A percentile compares a stretch with the other conserved stretches of the same genome.
Conservation (phyloP, 1,284 basidiomycete species). For the Ceratorhiza oryzae-sativae region DNA sequence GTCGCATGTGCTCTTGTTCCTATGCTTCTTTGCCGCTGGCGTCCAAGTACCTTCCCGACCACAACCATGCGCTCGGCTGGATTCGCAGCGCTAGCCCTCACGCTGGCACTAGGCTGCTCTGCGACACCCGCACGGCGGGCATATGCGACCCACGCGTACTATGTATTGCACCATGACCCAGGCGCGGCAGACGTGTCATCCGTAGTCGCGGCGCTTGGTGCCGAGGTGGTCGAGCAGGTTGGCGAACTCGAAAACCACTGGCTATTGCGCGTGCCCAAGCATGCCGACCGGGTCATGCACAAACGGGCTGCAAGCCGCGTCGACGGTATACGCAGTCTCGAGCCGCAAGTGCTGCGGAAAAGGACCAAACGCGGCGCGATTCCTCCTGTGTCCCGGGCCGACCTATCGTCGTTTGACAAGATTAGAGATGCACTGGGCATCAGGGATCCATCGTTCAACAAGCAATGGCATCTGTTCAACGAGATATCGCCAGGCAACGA, state of each 20-base stretch:
- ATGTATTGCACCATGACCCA: slow-evolving; percentile 80
- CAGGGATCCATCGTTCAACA: slow-evolving; percentile 83
- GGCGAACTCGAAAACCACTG: slow-evolving; percentile 87
- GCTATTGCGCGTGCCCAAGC: slow-evolving; percentile 74
- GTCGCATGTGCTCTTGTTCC: slow-evolving; percentile 21
- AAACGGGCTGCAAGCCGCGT: slow-evolving; percentile 50
- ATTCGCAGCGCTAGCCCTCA: slow-evolving; percentile 21
- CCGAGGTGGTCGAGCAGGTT: slow-evolving; percentile 86
- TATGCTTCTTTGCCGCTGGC: slow-evolving; percentile 18
- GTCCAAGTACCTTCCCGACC: not conserved
- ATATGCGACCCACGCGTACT: slow-evolving; percentile 89
- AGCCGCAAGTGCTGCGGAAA: slow-evolving; percentile 66
- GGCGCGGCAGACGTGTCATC: slow-evolving; percentile 49
- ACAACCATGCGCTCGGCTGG: slow-evolving; percentile 35
- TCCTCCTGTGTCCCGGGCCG: slow-evolving; percentile 47
- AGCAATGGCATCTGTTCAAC: slow-evolving; percentile 95
- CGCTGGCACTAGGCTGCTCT: slow-evolving; percentile 13
- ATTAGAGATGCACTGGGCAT: slow-evolving; percentile 73
- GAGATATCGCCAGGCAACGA: slow-evolving; percentile 66
- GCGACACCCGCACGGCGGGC: slow-evolving; percentile 43
- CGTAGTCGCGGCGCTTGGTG: slow-evolving; percentile 69
- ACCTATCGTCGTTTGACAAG: slow-evolving; percentile 54
- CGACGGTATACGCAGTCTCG: slow-evolving; percentile 64
- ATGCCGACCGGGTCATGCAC: slow-evolving; percentile 49
- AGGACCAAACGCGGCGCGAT: slow-evolving; percentile 62